phyloP scores from a whole-genome alignment of 176 grass and related monocot species.

The Poa pratensis region DNA sequence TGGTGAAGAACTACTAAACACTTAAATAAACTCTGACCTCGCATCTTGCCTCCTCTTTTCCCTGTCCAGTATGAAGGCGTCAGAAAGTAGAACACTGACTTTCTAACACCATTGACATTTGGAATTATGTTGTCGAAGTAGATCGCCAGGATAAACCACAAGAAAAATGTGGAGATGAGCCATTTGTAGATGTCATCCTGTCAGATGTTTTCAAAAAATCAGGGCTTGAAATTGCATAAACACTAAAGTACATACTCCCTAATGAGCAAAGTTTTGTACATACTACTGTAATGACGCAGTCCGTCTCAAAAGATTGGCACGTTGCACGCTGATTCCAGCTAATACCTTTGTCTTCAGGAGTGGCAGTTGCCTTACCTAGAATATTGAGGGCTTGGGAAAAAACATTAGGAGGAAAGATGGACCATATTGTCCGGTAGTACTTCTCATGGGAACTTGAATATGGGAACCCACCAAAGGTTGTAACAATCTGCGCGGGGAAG shows the following conservation, averaged over 20 bases:
- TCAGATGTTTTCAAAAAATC: conserved; percentile 42
- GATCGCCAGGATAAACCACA: conserved; percentile 91
- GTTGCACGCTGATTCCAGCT: conserved; percentile 64
- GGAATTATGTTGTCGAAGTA: conserved; percentile 98
- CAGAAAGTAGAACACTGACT: conserved; percentile 91
- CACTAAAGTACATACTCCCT: neutral
- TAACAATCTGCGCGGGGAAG: conserved; percentile 71
- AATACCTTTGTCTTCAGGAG: conserved; percentile 79
- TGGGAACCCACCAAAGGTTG: conserved; percentile 74
- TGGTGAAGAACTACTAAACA: conserved; percentile 28
- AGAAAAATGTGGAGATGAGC: conserved; percentile 92
- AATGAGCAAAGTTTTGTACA: conserved; percentile 34
- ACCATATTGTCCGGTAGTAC: conserved; percentile 76
- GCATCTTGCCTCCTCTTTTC: conserved; percentile 74
- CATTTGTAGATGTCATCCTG: conserved; percentile 90
- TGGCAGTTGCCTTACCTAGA: conserved; percentile 85
- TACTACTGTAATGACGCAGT: conserved; percentile 93
- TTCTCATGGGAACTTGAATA: conserved; percentile 54
- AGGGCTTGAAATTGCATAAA: conserved; percentile 33
- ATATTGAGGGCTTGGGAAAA: conserved; percentile 81
- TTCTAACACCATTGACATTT: conserved; percentile 88
- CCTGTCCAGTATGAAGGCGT: conserved; percentile 96
- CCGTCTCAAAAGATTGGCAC: conserved; percentile 62
- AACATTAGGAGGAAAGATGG: conserved; percentile 87
- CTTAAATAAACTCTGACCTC: conserved; percentile 54